Base-by-base conservation (phyloP, 208 protist species). In the Acanthamoeba healyi region DNA sequence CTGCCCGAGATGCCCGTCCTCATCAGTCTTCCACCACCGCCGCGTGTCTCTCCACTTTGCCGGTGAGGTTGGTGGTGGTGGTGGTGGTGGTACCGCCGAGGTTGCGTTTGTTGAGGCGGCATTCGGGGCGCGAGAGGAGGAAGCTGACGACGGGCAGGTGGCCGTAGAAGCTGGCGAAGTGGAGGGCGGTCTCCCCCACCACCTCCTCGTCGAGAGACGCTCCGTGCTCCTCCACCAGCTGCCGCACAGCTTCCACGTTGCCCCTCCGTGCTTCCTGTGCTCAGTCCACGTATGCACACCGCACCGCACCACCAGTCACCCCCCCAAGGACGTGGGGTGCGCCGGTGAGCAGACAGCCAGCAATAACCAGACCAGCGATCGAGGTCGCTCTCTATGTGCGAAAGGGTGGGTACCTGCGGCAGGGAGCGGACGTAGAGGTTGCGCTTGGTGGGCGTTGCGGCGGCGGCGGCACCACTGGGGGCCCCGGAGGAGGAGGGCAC, bases 81-180 rank as follows among this genome's bases (percentile, higher is more conserved):
- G n/a, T n/a, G n/a, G n/a, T n/a, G n/a, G n/a, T n/a, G n/a, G n/a
- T 54, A 91, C 84, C 84, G 44, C 40, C 46, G 42, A 91, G 34
- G 54, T 91, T 91, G 46, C 34, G 26, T 19, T 40, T 34, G 84
- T 63, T 91, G 34, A 91, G 84, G 36, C 34, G 19, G 58, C 46
- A 63, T 4, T 65, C 38, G 24, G 84, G 84, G 0, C 40, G 38
- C 14, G 42, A 54, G 58, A 91, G 84, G 42, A 91, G 36, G 38
- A 38, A 91, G 40, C 22, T 15, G 24, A 91, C 84, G 54, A 91
- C 44, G 24, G 84, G 84, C 54, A 72, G 38, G 84, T 91, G 84
- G 19, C 58, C 58, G 32, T 91, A 91, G 61, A 74, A 91, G 54
- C 54, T 32, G 26, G 84, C 84, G 29, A 56, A 91, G 54, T 91